Evolutionary conservation across 768 basidiomycete species (phyloP), one percentile per base, ranked within the genome.

Genomic region (Lyophyllum shimeji): DNA sequence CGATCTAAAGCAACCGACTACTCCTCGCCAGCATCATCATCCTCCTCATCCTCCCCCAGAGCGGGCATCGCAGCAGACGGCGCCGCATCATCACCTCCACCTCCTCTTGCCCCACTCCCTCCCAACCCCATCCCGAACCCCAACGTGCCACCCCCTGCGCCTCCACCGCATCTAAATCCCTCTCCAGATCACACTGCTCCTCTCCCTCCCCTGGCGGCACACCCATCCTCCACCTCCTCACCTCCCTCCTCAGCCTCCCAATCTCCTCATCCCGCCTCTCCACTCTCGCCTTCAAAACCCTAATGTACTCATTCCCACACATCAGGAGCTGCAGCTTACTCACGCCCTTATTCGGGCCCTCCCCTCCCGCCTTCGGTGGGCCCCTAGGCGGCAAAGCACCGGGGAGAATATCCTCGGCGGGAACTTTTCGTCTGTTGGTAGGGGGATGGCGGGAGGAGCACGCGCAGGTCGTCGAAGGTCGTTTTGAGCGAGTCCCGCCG

Each of bases 401-500:
- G 7, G 95, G 94, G 1, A 95, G 79, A 2, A 88, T 74, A 0
- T 90, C 89, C 63, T 90, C 89, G 86, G 80, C 18, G 82, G 82
- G 53, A 76, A 83, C 58, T 83, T 83, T 0, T 86, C 85, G 60
- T 93, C 89, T 0, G 85, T 84, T 1, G 92, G 87, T 1, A 93
- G 77, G 9, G 93, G 89, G 63, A 97, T 91, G 7, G 93, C 91
- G 97, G 97, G 0, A 99, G 80, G 15, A 98, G 77, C 17, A 76
- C 69, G 15, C 92, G 88, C 11, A 94, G 78, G 52, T 93, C 90
- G 63, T 94, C 91, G 64, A 89, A 98, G 3, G 95, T 93, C 15
- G 90, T 87, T 75, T 98, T 99, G 57, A 98, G 84, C 43, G 93
- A 95, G 71, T 99, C 96, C 8, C 97, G 86, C 44, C 97, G 89